These are phyloP conservation scores for Pichia sp. DNA, from an alignment of 1,139 yeast species.

Conservation along the genomic window DNA sequence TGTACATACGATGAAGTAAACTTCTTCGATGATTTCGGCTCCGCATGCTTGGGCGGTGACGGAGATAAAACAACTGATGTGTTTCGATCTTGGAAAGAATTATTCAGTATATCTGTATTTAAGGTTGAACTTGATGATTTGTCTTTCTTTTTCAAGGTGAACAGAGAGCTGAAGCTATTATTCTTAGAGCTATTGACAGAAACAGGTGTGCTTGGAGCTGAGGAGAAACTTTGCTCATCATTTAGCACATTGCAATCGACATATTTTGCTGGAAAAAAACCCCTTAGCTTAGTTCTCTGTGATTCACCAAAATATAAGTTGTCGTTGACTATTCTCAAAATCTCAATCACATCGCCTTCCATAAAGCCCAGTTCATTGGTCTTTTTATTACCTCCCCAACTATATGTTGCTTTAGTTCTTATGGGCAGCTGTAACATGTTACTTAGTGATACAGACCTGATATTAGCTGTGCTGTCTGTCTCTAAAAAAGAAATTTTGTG, in stretches of 20 bases:
- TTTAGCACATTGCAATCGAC: slow-evolving; percentile 52
- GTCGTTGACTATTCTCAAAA: slow-evolving; percentile 75
- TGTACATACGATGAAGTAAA: slow-evolving; percentile 26
- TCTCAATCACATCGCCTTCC: slow-evolving; percentile 89
- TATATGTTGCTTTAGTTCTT: slow-evolving; percentile 31
- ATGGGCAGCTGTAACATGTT: slow-evolving; percentile 16
- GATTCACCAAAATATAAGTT: slow-evolving; percentile 90
- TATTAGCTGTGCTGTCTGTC: too few relatives aligned
- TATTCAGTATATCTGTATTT: slow-evolving; percentile 7
- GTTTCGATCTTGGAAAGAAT: neutral
- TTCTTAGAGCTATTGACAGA: slow-evolving; percentile 10
- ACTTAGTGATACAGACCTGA: too few relatives aligned
- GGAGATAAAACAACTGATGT: neutral
- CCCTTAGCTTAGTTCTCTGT: slow-evolving; percentile 75
- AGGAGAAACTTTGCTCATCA: slow-evolving; percentile 23
- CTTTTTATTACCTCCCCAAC: slow-evolving; percentile 36
- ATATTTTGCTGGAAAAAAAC: slow-evolving; percentile 83
- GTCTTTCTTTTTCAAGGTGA: slow-evolving; percentile 13
- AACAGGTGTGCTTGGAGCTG: slow-evolving; percentile 14
- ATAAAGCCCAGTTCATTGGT: slow-evolving; percentile 87
- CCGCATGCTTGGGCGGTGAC: slow-evolving; percentile 16
- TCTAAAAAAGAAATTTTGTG: too few relatives aligned
- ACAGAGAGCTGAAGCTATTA: slow-evolving; percentile 10
- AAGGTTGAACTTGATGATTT: slow-evolving; percentile 10
- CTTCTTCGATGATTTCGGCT: slow-evolving; percentile 5